Evolutionary conservation across 495 filamentous ascomycete species (phyloP).

Genomic region (Trypethelium eluteriae): DNA sequence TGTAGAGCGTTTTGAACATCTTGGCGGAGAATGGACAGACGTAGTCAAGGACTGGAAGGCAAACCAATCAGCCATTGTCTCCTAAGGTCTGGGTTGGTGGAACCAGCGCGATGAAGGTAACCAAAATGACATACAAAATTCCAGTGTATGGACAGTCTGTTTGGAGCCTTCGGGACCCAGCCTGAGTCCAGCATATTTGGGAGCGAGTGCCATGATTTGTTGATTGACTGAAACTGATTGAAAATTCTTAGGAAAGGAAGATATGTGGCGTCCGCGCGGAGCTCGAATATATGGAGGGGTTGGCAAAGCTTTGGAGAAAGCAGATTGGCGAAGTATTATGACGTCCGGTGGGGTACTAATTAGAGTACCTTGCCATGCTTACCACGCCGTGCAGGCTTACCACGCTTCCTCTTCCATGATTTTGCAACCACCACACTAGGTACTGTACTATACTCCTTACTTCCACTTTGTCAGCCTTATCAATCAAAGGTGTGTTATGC

Average conservation of each 20-base stretch:
- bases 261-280: not conserved
- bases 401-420: too few relatives aligned
- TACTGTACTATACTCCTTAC: too few relatives aligned
- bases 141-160: slow-evolving; percentile 59
- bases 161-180: slow-evolving; percentile 39
- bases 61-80: slow-evolving; percentile 13
- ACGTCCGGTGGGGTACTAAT: not conserved
- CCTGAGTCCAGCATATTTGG: slow-evolving; percentile 68
- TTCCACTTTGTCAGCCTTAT: too few relatives aligned
- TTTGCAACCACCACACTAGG: too few relatives aligned
- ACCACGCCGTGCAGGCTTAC: too few relatives aligned
- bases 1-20: slow-evolving; percentile 65
- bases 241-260: not conserved
- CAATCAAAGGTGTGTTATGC: too few relatives aligned
- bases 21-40: slow-evolving; percentile 69
- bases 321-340: not conserved
- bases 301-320: not conserved
- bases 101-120: not conserved
- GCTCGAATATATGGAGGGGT: not conserved
- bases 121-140: slow-evolving; percentile 49
- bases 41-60: slow-evolving; percentile 62
- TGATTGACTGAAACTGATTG: not conserved
- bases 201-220: slow-evolving; percentile 61
- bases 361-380: not conserved
- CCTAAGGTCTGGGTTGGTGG: not conserved